A percentile compares a stretch with the other conserved stretches of the same genome.
Conservation (phyloP, 2,329 filamentous ascomycete genomes). For the Aaosphaeria pasadenensis region DNA sequence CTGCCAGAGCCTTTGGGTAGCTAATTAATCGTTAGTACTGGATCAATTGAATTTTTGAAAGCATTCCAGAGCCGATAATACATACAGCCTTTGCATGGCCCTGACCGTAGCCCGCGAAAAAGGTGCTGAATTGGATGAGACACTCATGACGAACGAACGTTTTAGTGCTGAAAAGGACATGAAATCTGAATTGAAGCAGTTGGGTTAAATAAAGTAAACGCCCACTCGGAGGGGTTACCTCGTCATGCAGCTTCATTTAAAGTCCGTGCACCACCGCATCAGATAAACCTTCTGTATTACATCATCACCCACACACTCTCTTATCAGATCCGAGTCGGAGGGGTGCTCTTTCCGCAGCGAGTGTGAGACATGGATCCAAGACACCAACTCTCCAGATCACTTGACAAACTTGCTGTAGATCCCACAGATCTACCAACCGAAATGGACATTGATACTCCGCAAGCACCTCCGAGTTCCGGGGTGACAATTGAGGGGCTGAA, state of each 20-base stretch:
- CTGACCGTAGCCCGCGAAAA: constrained; percentile 69
- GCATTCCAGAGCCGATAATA: constrained; percentile 8
- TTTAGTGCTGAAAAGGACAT: constrained; percentile 35
- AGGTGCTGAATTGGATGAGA: constrained; percentile 48
- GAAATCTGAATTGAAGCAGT: neutral
- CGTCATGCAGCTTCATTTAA: constrained; percentile 1
- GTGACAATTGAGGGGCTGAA: constrained; percentile 73
- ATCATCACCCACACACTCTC: constrained; percentile 11
- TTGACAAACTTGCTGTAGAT: constrained; percentile 23
- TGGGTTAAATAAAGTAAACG: neutral
- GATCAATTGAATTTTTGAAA: neutral
- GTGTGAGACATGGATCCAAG: constrained; percentile 24
- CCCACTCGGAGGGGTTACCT: neutral
- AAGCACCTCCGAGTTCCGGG: constrained; percentile 54
- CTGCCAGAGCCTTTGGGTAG: constrained; percentile 85
- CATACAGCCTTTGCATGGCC: constrained; percentile 77
- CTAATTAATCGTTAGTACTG: constrained; percentile 28
- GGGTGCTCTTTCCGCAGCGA: no score
- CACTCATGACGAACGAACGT: constrained; percentile 40
- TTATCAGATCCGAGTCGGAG: constrained; percentile 32
- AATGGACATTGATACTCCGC: constrained; percentile 44
- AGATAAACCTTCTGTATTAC: constrained; percentile 13
- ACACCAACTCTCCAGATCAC: constrained; percentile 32
- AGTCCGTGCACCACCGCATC: neutral
- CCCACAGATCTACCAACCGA: constrained; percentile 22